These are phyloP conservation scores for Hibiscus syriacus DNA, from an alignment of 345 rosid species.

Conservation along the genomic window DNA sequence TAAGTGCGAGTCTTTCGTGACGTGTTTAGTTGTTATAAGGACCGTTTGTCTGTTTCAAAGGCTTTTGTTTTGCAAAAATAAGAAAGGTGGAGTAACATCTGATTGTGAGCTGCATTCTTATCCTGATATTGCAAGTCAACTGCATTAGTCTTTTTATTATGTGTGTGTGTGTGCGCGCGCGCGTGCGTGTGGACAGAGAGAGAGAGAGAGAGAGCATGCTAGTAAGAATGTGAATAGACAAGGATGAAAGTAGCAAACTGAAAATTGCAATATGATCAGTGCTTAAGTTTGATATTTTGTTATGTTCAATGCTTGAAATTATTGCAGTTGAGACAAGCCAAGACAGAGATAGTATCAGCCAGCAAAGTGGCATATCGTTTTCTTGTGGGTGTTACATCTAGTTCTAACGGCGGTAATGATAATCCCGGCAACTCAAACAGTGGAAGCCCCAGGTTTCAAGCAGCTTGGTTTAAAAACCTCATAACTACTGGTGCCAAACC, in stretches of 20 bases:
- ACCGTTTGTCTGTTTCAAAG: neutral
- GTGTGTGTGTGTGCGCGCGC: no score
- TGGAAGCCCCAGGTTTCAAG: conserved; percentile 57
- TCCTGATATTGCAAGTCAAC: neutral
- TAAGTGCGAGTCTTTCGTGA: neutral
- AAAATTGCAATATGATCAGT: neutral
- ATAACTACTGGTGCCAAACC: conserved; percentile 61
- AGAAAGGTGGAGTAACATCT: neutral
- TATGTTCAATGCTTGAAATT: neutral
- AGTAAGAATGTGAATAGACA: neutral
- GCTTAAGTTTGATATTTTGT: neutral
- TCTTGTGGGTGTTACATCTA: conserved; percentile 53
- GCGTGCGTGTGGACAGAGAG: no score
- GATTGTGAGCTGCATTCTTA: neutral
- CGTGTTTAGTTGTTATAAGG: neutral
- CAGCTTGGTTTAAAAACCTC: conserved; percentile 73
- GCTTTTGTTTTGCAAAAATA: neutral
- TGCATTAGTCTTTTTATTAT: no score
- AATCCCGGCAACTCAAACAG: conserved; percentile 48
- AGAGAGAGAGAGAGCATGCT: neutral
- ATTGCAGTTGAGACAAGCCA: conserved; percentile 85
- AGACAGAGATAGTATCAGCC: conserved; percentile 85
- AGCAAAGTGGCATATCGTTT: conserved; percentile 97
- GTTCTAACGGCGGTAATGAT: conserved; percentile 28
- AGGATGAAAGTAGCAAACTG: neutral